Conservation (phyloP, 495 filamentous ascomycete species). For the Parathielavia appendiculata region DNA sequence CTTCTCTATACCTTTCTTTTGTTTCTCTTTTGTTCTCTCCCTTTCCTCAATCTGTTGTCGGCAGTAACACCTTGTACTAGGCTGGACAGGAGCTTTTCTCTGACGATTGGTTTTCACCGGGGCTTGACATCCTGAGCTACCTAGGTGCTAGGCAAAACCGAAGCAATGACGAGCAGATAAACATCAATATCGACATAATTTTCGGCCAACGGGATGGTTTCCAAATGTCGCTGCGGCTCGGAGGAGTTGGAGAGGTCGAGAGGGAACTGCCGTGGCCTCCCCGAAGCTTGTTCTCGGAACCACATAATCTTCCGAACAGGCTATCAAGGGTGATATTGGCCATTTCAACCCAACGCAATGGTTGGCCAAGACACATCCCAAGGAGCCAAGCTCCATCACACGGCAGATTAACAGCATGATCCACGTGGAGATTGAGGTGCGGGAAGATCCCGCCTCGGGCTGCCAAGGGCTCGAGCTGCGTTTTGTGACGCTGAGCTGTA, state of each 20-base stretch:
- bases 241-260: neutral
- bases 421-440: neutral
- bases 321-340: slow-evolving; percentile 26
- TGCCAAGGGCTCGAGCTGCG: neutral
- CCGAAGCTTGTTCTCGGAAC: slow-evolving; percentile 14
- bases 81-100: too few relatives aligned
- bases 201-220: slow-evolving; percentile 8
- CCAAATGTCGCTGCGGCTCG: slow-evolving; percentile 6
- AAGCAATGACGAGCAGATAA: neutral
- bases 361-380: slow-evolving; percentile 11
- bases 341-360: slow-evolving; percentile 14
- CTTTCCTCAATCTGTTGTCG: too few relatives aligned
- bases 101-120: neutral
- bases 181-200: slow-evolving; percentile 7
- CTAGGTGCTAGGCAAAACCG: neutral
- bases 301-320: slow-evolving; percentile 29
- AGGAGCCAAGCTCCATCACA: neutral
- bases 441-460: neutral
- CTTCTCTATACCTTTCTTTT: too few relatives aligned
- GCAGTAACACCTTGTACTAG: too few relatives aligned
- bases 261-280: slow-evolving; percentile 17
- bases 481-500: neutral
- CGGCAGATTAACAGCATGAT: slow-evolving; percentile 1
- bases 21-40: too few relatives aligned
- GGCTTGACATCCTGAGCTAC: neutral